Evolutionary conservation across 75 land plant genomes (phyloP), one percentile per base, ranked within the genome.

Genomic region (Cupressus sempervirens): DNA sequence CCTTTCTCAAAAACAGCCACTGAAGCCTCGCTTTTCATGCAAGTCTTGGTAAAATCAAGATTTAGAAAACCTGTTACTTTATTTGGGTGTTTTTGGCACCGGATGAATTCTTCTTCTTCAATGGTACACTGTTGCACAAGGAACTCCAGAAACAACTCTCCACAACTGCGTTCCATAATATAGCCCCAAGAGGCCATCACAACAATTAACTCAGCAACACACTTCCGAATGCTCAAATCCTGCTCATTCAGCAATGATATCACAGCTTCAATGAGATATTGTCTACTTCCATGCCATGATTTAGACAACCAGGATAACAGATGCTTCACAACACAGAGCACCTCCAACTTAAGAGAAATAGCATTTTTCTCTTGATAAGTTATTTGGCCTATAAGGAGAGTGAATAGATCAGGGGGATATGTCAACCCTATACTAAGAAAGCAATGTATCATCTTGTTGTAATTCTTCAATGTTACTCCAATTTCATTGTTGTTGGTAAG

Each of bases 371-470:
- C 87, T 82, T 83, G 94, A 62, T 1, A 20, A 45, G 3, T 76
- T 84, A 95, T 89, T 83, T 94, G 93, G 87, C 88, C 88, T 26
- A 94, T 67, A 83, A 97, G 91, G 83, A 91, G 92, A 70, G 82
- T 83, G 62, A 91, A 96, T 50, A 94, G 89, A 80, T 97, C 99
- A 81, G 93, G 96, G 26, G 94, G 95, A 83, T 93, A 97, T 15
- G 92, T 92, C 53, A 87, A 77, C 26, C 99, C 99, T 86, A 97
- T 91, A 10, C 92, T 94, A 73, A 96, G 87, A 88, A 94, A 97
- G 88, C 99, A 96, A 34, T 86, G 93, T 54, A 93, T 90, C 81
- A 97, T 95, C 87, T 97, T 95, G 89, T 97, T 97, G 85, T 91
- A 94, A n/a, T 91, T 96, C 99, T 97, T 92, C 87, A 83, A 34